Base-by-base conservation (phyloP, 2,329 filamentous ascomycete species). In the Fusarium lateritium region DNA sequence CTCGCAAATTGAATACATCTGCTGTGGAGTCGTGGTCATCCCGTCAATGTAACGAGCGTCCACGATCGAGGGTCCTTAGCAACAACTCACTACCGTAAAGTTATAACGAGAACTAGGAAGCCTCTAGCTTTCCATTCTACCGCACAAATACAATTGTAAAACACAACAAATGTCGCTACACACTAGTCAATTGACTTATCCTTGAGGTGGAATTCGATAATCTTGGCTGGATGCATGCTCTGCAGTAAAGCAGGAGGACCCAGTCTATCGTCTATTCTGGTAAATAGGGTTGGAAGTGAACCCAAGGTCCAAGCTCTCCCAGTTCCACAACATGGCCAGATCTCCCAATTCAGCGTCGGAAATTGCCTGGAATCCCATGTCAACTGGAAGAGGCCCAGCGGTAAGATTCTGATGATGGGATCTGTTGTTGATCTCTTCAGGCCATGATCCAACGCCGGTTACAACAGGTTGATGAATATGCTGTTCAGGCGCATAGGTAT, bases 261-360 rank as follows among this genome's bases (percentile, higher is more conserved):
- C 1, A 4, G 2, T 4, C 10, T 4, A 8, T 53, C 28, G 33
- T 2, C 11, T 34, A n/a, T 26, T 15, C 31, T 65, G 62, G 11
- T 65, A 65, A 2, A 65, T 65, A 14, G 62, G 62, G 8, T 65
- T 65, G 4, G 62, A 65, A 8, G 62, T 60, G 2, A 44, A 65
- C 0, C 61, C 61, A 26, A 65, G 21, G 10, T 65, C 56, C 36
- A 65, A 13, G n/a, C 62, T 65, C 36, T 65, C 31, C 62, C 62
- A 65, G 26, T 65, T 65, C 61, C 62, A 65, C n/a, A 65, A 3
- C 61, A 65, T 65, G 3, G 61, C 62, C 14, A 65, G 42, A 31
- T 65, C 62, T 4, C 61, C 62, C 3, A 65, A 13, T 14, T 65
- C 62, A 9, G 55, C 55, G 3, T 65, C 62, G 7, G 62, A 65